These are phyloP conservation scores for Hymenoscyphus fraxineus DNA, from an alignment of 2,329 filamentous ascomycete species.

Conservation along the genomic window DNA sequence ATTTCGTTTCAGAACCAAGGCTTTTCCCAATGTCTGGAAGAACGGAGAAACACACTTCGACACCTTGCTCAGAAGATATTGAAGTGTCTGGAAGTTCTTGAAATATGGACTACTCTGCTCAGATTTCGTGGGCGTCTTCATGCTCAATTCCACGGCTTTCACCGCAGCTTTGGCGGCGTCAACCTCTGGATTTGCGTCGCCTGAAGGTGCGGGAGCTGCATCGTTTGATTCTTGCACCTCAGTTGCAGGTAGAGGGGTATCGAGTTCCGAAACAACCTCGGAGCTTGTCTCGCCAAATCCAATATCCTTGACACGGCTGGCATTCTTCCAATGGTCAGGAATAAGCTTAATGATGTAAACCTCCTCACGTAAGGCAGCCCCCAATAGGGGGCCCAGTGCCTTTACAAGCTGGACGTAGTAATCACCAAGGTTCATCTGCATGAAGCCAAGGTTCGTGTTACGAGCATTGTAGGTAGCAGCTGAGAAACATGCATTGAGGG, in stretches of 20 bases:
- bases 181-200: slow-evolving; percentile 8
- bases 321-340: slow-evolving; percentile 59
- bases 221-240: slow-evolving; percentile 6
- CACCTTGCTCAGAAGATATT: slow-evolving; percentile 72
- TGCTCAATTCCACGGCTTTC: slow-evolving; percentile 8
- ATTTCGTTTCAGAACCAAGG: slow-evolving; percentile 70
- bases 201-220: background rate
- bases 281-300: slow-evolving; percentile 21
- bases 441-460: slow-evolving; percentile 58
- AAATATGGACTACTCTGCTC: slow-evolving; percentile 45
- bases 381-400: slow-evolving; percentile 72
- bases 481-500: slow-evolving; percentile 71
- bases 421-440: slow-evolving; percentile 77
- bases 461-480: slow-evolving; percentile 52
- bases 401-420: slow-evolving; percentile 73
- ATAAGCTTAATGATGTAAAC: slow-evolving; percentile 70
- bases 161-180: slow-evolving; percentile 1
- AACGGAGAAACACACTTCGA: slow-evolving; percentile 79
- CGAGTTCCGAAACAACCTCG: slow-evolving; percentile 15
- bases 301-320: slow-evolving; percentile 24
- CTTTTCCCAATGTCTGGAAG: slow-evolving; percentile 80
- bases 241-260: slow-evolving; percentile 14
- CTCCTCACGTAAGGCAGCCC: slow-evolving; percentile 80
- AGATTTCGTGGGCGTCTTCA: slow-evolving; percentile 42
- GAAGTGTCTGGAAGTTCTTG: slow-evolving; percentile 75